Conservation (phyloP, 345 rosid genomes). For the Sonneratia alba region DNA sequence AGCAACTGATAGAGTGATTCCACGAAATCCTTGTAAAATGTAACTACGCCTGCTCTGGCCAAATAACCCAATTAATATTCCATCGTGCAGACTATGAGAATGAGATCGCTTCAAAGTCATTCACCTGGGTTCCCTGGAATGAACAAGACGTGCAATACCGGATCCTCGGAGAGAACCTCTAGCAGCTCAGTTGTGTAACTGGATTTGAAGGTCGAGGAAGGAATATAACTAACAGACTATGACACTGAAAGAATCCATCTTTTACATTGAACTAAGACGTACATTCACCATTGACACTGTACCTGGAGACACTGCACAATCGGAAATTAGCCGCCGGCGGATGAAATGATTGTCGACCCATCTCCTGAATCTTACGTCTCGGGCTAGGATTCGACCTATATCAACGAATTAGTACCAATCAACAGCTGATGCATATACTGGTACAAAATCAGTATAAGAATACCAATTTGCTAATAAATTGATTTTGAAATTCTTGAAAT, state of each 20-base stretch:
- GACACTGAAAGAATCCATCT: neutral
- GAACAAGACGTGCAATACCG: constrained; percentile 46
- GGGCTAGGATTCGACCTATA: constrained; percentile 15
- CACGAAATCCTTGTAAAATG: constrained; percentile 72
- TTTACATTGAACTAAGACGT: neutral
- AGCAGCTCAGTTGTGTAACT: constrained; percentile 63
- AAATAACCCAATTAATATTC: constrained; percentile 7
- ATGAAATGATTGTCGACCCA: constrained; percentile 31
- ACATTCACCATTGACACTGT: neutral
- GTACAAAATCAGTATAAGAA: too few relatives aligned
- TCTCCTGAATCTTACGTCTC: constrained; percentile 15
- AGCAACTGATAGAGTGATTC: constrained; percentile 56
- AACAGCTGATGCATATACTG: neutral
- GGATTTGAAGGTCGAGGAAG: neutral
- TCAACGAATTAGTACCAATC: neutral
- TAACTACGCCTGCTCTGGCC: constrained; percentile 40
- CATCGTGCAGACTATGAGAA: neutral
- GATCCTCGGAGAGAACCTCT: constrained; percentile 57
- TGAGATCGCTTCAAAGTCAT: neutral
- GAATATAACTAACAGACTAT: neutral
- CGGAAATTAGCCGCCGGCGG: constrained; percentile 32
- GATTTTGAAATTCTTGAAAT: too few relatives aligned
- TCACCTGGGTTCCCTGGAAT: constrained; percentile 90
- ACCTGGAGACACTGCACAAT: constrained; percentile 62
- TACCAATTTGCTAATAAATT: too few relatives aligned